phyloP scores from a whole-genome alignment of 257 asterid genomes.

The Solanum pimpinellifolium region DNA sequence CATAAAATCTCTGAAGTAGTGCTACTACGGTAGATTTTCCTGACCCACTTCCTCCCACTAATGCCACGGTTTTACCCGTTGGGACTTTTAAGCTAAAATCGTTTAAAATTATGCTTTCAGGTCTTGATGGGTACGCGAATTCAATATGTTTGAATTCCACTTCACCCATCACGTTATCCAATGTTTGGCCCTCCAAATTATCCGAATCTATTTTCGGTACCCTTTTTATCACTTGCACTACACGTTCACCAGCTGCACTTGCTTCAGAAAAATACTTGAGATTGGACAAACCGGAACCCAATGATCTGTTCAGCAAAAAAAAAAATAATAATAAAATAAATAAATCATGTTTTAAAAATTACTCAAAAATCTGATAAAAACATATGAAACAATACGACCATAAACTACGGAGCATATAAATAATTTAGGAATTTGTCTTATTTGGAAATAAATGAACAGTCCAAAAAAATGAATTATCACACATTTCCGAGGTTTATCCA shows the following conservation, averaged over 20 bases:
- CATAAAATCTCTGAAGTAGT: constrained; percentile 73
- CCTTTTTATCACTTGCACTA: constrained; percentile 48
- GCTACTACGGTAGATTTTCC: constrained; percentile 89
- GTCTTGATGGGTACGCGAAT: constrained; percentile 75
- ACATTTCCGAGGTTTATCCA: neutral
- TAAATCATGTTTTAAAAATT: neutral
- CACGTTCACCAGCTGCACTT: constrained; percentile 63
- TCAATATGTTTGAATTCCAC: constrained; percentile 51
- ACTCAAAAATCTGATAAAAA: neutral
- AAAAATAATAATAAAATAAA: no score
- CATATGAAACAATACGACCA: neutral
- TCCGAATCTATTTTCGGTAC: constrained; percentile 77
- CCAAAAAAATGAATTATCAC: neutral
- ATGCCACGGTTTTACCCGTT: constrained; percentile 67
- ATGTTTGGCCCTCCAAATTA: constrained; percentile 45
- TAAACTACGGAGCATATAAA: neutral
- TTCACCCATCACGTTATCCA: constrained; percentile 47
- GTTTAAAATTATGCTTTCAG: constrained; percentile 50
- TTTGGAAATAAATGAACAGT: neutral
- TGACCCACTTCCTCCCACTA: constrained; percentile 92
- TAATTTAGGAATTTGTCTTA: neutral
- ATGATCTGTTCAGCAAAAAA: constrained; percentile 27
- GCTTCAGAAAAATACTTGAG: constrained; percentile 72
- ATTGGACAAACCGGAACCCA: constrained; percentile 78
- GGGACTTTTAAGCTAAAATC: constrained; percentile 56